Base-by-base conservation (phyloP, 2,329 filamentous ascomycete species). In the Didymosphaeria variabile region DNA sequence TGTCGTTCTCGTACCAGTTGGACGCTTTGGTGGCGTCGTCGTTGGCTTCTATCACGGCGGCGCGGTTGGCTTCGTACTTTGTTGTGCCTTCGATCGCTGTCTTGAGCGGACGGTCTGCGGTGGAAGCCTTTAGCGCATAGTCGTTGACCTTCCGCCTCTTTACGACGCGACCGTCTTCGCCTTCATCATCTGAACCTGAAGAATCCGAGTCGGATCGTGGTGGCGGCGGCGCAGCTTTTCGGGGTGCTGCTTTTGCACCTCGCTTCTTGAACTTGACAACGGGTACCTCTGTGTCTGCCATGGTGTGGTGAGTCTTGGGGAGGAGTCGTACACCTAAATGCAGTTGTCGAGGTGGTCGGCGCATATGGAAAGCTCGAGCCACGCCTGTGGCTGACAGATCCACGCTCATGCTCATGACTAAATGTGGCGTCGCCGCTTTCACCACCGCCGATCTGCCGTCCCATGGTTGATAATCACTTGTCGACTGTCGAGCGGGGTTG, bases 21-120 rank as follows among this genome's bases (percentile, higher is more conserved):
- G 87, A 90, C 46, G 89, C 86, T 72, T 96, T 97, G 1, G 94
- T 98, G 21, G 95, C 94, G 76, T 97, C 94, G 77, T 94, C 94
- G 70, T 86, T 87, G 65, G 84, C 85, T 69, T 88, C 83, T 69
- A 93, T 88, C 65, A 84, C 83, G 26, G 87, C 79, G 59, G 82
- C 85, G 67, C 89, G 84, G 77, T 92, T 86, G 59, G 89, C 86
- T 55, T 84, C 78, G 78, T 86, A 87, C 65, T 85, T 79, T 50
- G 87, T 85, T 61, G 86, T 80, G 51, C 77, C 76, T 59, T 77
- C 75, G 29, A 73, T 64, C 0, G 76, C 72, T 15, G 79, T 74
- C 63, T 78, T 79, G 40, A 77, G 74, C 55, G 82, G 82, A 62
- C 82, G 85, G 13, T 86, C 86, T 0, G 79, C 64, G 0, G 86